phyloP scores from a whole-genome alignment of 2,329 filamentous ascomycete genomes.

The Penicillium sp. region DNA sequence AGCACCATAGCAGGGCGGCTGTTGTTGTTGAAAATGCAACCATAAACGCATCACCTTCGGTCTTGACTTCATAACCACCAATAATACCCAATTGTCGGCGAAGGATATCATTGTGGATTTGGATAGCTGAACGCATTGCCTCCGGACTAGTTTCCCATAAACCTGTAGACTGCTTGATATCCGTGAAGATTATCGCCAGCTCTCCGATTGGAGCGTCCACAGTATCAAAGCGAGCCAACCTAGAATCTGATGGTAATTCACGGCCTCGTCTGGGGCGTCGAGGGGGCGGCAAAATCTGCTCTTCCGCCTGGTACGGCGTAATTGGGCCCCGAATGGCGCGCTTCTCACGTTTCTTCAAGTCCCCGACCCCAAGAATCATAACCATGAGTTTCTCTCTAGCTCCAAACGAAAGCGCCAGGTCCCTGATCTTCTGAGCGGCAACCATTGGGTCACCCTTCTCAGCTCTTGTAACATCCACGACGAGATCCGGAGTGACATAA shows the following conservation, averaged over 20 bases:
- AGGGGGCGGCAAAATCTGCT: slow-evolving; percentile 64
- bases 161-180: slow-evolving; percentile 97
- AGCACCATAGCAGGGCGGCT: slow-evolving; percentile 92
- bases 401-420: slow-evolving; percentile 94
- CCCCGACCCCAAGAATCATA: slow-evolving; percentile 94
- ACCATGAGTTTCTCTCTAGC: slow-evolving; percentile 97
- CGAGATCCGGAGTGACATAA: slow-evolving; percentile 84
- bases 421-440: slow-evolving; percentile 89
- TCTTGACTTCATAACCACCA: slow-evolving; percentile 98
- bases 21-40: slow-evolving; percentile 97
- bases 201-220: slow-evolving; percentile 90
- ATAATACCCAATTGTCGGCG: slow-evolving; percentile 89
- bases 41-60: slow-evolving; percentile 99
- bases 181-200: slow-evolving; percentile 93
- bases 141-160: slow-evolving; percentile 95
- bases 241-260: slow-evolving; percentile 76
- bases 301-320: slow-evolving; percentile 76
- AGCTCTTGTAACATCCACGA: slow-evolving; percentile 86
- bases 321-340: slow-evolving; percentile 78
- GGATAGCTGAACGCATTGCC: slow-evolving; percentile 96
- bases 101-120: slow-evolving; percentile 97
- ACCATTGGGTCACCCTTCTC: slow-evolving; percentile 92
- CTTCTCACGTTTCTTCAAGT: slow-evolving; percentile 84
- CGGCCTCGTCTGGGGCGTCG: slow-evolving; percentile 66
- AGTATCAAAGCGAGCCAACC: slow-evolving; percentile 84